Evolutionary conservation across 2,329 filamentous ascomycete species (phyloP).

Genomic region (Neocucurbitaria cava): DNA sequence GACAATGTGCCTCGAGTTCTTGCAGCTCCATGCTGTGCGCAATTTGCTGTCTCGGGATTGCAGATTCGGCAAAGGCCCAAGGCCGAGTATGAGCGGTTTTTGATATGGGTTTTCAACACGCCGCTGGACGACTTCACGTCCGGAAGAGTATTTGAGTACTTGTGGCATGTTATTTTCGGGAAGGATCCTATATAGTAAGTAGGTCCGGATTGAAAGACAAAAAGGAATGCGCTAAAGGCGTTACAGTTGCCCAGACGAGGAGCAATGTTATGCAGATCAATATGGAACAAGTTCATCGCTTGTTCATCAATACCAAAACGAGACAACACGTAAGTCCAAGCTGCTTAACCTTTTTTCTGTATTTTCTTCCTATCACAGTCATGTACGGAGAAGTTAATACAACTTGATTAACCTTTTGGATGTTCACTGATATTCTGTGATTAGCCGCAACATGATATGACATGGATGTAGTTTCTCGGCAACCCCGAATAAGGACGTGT

Average conservation of each 20-base stretch:
- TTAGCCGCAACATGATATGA: too few species aligned
- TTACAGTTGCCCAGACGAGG: neutral
- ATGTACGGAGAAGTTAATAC: too few species aligned
- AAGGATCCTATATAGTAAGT: slow-evolving; percentile 27
- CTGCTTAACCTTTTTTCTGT: too few species aligned
- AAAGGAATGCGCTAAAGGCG: neutral
- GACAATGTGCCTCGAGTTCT: slow-evolving; percentile 35
- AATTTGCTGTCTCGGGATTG: slow-evolving; percentile 45
- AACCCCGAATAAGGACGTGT: too few species aligned
- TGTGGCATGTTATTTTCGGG: slow-evolving; percentile 38
- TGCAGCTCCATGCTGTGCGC: slow-evolving; percentile 55
- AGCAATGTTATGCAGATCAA: neutral
- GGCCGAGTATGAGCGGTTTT: slow-evolving; percentile 35
- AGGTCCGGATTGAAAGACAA: neutral
- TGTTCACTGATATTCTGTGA: too few species aligned
- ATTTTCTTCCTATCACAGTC: too few species aligned
- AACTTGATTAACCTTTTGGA: too few species aligned
- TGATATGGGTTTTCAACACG: slow-evolving; percentile 31
- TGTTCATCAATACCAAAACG: neutral
- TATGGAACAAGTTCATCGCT: neutral
- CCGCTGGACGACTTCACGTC: slow-evolving; percentile 29
- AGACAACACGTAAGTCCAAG: too few species aligned
- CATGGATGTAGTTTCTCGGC: too few species aligned
- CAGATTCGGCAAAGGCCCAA: slow-evolving; percentile 34
- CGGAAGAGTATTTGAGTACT: slow-evolving; percentile 32